Evolutionary conservation across 108 stramenopile species (phyloP).

Genomic region (Epithemia pelagica): DNA sequence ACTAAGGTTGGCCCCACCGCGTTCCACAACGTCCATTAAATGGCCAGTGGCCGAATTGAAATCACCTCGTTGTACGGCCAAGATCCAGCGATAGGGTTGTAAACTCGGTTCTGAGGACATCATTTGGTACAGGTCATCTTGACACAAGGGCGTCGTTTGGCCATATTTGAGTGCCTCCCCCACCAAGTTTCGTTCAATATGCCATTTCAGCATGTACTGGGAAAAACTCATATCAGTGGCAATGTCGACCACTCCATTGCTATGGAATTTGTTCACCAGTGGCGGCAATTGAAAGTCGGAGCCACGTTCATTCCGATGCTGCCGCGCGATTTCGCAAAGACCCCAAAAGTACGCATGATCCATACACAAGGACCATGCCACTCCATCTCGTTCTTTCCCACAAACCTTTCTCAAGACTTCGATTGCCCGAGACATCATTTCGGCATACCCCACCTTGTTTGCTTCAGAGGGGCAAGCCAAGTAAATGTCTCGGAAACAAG

Average conservation of each 20-base stretch:
- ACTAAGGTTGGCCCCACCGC: background rate
- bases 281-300: background rate
- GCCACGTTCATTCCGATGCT: background rate
- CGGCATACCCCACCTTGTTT: background rate
- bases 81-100: conserved; percentile 14
- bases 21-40: background rate
- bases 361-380: background rate
- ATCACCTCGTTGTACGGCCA: background rate
- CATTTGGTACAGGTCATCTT: background rate
- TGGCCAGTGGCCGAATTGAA: background rate
- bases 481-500: background rate
- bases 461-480: background rate
- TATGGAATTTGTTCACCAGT: background rate
- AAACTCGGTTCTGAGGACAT: background rate
- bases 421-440: background rate
- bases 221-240: conserved; percentile 5
- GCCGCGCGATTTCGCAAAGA: background rate
- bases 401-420: background rate
- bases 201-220: conserved; percentile 8
- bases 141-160: background rate
- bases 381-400: background rate
- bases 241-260: background rate
- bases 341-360: conserved; percentile 1
- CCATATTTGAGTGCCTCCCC: conserved; percentile 15
- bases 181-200: background rate